Base-by-base conservation (phyloP, 345 rosid species). In the Brassica incana region DNA sequence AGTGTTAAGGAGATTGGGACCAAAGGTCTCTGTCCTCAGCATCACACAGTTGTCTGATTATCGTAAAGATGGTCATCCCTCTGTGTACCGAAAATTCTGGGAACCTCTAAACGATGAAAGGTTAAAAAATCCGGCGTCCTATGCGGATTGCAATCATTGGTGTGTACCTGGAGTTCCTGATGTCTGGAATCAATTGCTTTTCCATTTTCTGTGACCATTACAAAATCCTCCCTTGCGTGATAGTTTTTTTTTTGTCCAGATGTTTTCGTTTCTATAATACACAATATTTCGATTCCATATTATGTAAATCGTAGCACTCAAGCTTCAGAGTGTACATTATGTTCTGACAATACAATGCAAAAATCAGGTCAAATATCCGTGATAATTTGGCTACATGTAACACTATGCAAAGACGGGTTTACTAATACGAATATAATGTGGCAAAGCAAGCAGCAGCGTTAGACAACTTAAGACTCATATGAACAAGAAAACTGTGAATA, bases 141-240 rank as follows among this genome's bases (percentile, higher is more conserved):
- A n/a, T n/a, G n/a, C n/a, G n/a, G n/a, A n/a, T n/a, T n/a, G n/a
- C n/a, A n/a, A 82, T 62, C 99, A 95, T 30, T 91, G 98, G 98
- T 92, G 98, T 86, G 86, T 95, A 56, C 98, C 98, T 3, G 98
- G 98, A n/a, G 90, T 95, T 32, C 98, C 97, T 52, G 99, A 95
- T 86, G 89, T 88, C 25, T 95, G 99, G 99, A 95, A 95, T 71
- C 90, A 91, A 80, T 80, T 95, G n/a, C 81, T 95, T 59, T 92
- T 89, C 83, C 93, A 91, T 79, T 82, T 81, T 65, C 83, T 93
- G 91, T 92, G 69, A 61, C 23, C 29, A 20, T 20, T 61, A 50
- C 58, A 11, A 61, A 60, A 25, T 25, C 65, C 4, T 43, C 11
- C 45, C 45, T 10, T 43, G 50, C 54, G 15, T 12, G 54, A n/a